Percentiles rank a stretch among this genome's conserved stretches.
Evolutionary conservation across 2,329 filamentous ascomycete species (phyloP).

Genomic region (Cercospora sp.): DNA sequence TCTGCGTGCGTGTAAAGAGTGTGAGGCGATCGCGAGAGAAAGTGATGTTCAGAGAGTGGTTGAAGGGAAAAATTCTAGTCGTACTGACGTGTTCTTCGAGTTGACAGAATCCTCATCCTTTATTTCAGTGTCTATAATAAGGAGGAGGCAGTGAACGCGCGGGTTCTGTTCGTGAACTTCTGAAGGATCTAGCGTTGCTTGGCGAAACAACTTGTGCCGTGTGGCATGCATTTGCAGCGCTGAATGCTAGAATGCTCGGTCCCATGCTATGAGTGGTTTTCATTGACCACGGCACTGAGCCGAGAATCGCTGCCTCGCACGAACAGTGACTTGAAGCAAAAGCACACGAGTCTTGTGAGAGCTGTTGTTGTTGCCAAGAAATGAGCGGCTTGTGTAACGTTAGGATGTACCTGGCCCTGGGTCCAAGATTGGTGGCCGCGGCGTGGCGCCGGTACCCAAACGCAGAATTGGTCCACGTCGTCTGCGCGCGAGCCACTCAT

Average conservation of each 20-base stretch:
- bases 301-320: neutral
- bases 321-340: neutral
- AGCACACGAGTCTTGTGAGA: neutral
- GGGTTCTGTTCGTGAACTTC: neutral
- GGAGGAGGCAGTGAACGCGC: neutral
- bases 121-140: neutral
- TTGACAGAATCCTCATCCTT: neutral
- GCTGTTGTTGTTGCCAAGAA: neutral
- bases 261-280: neutral
- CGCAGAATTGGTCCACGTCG: neutral
- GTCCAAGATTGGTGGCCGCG: neutral
- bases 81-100: neutral
- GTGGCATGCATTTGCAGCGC: neutral
- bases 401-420: neutral
- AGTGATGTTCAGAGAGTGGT: neutral
- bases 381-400: neutral
- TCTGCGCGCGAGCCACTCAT: neutral
- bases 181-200: slow-evolving; percentile 13
- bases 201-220: neutral
- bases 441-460: neutral
- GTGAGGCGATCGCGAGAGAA: neutral
- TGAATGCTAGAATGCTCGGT: neutral
- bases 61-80: too few species aligned
- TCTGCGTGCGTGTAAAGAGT: neutral
- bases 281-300: neutral